Conservation (phyloP, 1,139 yeast genomes). For the Kurtzmaniella quercitrusa region DNA sequence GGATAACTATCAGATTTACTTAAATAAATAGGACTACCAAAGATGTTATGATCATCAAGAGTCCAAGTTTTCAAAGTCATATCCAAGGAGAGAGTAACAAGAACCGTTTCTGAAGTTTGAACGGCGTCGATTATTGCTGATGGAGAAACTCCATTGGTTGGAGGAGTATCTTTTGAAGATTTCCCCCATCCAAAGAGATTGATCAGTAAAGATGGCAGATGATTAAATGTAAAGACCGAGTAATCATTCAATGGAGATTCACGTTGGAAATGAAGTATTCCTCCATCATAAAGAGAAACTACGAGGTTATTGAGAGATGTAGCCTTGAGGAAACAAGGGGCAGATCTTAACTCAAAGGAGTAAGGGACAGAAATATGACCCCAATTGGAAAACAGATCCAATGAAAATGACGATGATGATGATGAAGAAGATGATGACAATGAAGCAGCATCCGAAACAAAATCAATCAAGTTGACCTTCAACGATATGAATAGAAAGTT, state of each 20-base stretch:
- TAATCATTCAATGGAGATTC: constrained; percentile 31
- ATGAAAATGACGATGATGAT: constrained; percentile 13
- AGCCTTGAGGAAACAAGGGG: constrained; percentile 53
- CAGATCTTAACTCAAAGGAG: constrained; percentile 62
- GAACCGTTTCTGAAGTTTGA: constrained; percentile 9
- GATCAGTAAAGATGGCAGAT: constrained; percentile 38
- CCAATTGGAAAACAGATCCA: constrained; percentile 45
- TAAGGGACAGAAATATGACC: constrained; percentile 66
- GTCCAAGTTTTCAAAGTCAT: constrained; percentile 58
- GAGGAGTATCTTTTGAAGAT: constrained; percentile 11
- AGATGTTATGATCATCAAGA: constrained; percentile 28
- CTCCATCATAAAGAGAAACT: constrained; percentile 69
- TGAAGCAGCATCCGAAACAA: constrained; percentile 19
- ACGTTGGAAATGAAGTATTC: constrained; percentile 51
- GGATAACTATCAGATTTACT: constrained; percentile 8
- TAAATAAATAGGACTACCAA: constrained; percentile 14
- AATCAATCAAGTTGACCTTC: constrained; percentile 26
- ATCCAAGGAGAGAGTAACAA: constrained; percentile 38
- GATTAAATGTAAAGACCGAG: constrained; percentile 52
- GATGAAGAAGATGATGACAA: too few species aligned
- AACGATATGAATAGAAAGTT: constrained; percentile 32
- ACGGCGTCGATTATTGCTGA: constrained; percentile 31
- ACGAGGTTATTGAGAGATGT: constrained; percentile 41
- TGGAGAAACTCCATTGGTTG: constrained; percentile 26
- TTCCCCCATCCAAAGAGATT: constrained; percentile 27